These are phyloP conservation scores for Beauveria sp. DNA, from an alignment of 2,329 filamentous ascomycete genomes.

Conservation along the genomic window DNA sequence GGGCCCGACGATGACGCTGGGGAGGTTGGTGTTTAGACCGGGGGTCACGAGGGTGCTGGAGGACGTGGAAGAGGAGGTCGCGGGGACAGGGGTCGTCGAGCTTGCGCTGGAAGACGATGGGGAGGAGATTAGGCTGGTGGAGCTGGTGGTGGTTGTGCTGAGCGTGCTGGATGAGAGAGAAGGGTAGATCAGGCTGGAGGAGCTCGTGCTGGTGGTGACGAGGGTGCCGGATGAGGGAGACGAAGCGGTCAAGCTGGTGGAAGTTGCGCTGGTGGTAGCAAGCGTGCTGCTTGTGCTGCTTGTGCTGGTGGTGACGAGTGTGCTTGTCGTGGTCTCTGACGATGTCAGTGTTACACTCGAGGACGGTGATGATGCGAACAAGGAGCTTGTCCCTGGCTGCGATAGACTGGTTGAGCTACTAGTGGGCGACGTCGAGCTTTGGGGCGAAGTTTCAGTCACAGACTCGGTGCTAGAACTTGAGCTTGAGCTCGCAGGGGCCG, in stretches of 20 bases:
- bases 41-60: conserved; percentile 19
- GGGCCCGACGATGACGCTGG: conserved; percentile 31
- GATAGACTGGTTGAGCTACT: neutral
- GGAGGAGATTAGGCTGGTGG: neutral
- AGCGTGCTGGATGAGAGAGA: neutral
- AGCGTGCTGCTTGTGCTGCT: neutral
- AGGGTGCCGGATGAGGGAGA: neutral
- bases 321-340: neutral
- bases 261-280: neutral
- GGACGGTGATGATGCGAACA: neutral
- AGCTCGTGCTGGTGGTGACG: neutral
- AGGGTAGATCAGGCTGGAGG: neutral
- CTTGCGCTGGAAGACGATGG: neutral
- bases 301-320: neutral
- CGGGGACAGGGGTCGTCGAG: neutral
- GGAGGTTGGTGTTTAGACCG: conserved; percentile 29
- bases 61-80: neutral
- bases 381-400: neutral
- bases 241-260: neutral
- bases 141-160: neutral
- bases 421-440: neutral
- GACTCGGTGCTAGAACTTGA: neutral
- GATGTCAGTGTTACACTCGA: neutral
- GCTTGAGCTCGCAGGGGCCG: neutral
- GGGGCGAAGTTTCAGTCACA: neutral